A percentile compares a stretch with the other conserved stretches of the same genome.
Conservation (phyloP, 1,139 yeast genomes). For the Hemisphaericaspora lyxosophila region DNA sequence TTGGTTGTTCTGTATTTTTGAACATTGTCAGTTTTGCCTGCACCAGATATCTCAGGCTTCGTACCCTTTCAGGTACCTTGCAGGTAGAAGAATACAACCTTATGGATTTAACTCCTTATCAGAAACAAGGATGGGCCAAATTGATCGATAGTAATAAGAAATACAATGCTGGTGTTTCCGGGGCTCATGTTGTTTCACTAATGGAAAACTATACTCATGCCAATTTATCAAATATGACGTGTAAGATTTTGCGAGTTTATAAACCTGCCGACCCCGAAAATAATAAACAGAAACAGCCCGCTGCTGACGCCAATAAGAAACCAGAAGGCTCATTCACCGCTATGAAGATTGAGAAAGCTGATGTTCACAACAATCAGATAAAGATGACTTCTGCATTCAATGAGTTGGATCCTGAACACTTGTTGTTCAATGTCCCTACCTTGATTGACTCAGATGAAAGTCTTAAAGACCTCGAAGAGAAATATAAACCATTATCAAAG, state of each 20-base stretch:
- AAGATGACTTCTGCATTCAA: background rate
- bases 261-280: conserved; percentile 7
- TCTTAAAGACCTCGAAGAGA: conserved; percentile 13
- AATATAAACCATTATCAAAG: conserved; percentile 31
- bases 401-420: background rate
- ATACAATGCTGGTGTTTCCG: conserved; percentile 36
- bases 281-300: background rate
- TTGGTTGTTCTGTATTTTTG: conserved; percentile 13
- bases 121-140: conserved; percentile 36
- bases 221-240: conserved; percentile 29
- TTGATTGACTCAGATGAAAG: conserved; percentile 12
- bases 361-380: background rate
- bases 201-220: conserved; percentile 36
- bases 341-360: no score
- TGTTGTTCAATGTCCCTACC: conserved; percentile 33
- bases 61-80: conserved; percentile 18
- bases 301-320: background rate
- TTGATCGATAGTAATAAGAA: conserved; percentile 34
- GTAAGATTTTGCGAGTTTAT: conserved; percentile 38
- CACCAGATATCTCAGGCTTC: conserved; percentile 15
- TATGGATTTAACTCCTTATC: conserved; percentile 22
- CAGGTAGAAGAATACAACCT: conserved; percentile 36
- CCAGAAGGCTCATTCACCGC: no score
- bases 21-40: conserved; percentile 14
- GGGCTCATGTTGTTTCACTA: conserved; percentile 35